Evolutionary conservation across 164 flowering plant species (phyloP).

Genomic region (Magnolia changhungtana): DNA sequence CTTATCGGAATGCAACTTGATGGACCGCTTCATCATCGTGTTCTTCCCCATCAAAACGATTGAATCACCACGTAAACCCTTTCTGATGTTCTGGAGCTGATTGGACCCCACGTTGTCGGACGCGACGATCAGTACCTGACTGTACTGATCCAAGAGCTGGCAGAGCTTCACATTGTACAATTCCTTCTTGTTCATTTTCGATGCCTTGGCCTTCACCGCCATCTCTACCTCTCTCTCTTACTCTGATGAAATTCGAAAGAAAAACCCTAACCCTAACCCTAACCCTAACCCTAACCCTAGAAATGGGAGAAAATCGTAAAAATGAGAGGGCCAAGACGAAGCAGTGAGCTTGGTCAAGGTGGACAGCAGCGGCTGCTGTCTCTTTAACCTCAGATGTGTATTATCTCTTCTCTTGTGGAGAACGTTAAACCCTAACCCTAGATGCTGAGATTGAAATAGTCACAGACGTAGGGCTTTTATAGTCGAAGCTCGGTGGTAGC

Average conservation of each 20-base stretch:
- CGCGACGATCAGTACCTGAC: constrained; percentile 53
- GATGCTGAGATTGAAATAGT: not conserved
- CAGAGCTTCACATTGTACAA: constrained; percentile 71
- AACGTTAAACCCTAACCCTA: not conserved
- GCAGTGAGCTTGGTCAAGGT: constrained; percentile 54
- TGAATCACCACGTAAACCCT: constrained; percentile 46
- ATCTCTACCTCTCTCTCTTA: constrained; percentile 20
- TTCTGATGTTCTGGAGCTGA: constrained; percentile 72
- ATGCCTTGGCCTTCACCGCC: constrained; percentile 33
- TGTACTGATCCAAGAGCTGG: constrained; percentile 60
- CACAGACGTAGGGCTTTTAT: not conserved
- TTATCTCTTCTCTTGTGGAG: not conserved
- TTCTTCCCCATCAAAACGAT: constrained; percentile 76
- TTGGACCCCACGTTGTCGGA: constrained; percentile 87
- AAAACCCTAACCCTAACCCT: not conserved
- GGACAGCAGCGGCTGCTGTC: constrained; percentile 54
- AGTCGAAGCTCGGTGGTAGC: not conserved
- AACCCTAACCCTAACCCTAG: not conserved
- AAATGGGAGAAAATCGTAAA: not conserved
- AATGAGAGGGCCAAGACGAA: constrained; percentile 62
- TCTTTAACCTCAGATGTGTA: constrained; percentile 46
- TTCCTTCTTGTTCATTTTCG: constrained; percentile 73
- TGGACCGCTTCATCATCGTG: constrained; percentile 49
- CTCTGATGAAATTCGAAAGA: not conserved
- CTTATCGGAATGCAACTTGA: constrained; percentile 38